Evolutionary conservation across 352 stramenopile genomes (phyloP), one percentile per base, ranked within the genome.

Genomic region (Phytopythium kandeliae): DNA sequence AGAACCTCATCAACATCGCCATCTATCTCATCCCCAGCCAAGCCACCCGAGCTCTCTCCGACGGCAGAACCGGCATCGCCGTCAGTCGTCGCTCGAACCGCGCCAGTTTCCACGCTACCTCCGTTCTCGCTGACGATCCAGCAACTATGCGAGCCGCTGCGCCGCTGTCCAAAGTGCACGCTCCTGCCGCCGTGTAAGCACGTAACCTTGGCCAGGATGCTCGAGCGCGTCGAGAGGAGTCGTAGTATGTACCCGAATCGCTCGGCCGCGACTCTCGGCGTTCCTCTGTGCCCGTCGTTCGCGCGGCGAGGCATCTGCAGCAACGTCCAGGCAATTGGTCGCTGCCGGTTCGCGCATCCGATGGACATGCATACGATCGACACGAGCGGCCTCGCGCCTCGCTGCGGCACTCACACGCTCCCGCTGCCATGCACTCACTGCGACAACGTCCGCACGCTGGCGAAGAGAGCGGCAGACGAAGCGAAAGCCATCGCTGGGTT

Each of bases 131-230:
- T 92, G 4, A 85, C 73, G 5, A 77, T 92, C 31, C 17, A 80
- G 24, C 57, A 58, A 15, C 78, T 92, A 67, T 84, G 52, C 19
- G 63, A 76, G 28, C 80, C 75, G 1, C 59, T 88, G 10, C 72
- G 74, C 4, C 65, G 80, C 1, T 92, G 78, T 40, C 67, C 58
- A 6, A 71, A 84, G 28, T 92, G 80, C 43, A 92, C 78, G 34
- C 56, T 92, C 10, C 5, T 80, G 11, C 80, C 80, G 2, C 80
- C 78, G 11, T 92, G 80, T 34, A 56, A 61, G 0, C 80, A 92
- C 28, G 46, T 85, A 8, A 57, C 78, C 1, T 30, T 87, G 3
- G 51, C 76, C 25, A 67, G 69, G 54, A 48, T 92, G 15, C 57
- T 69, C 26, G 65, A 78, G 35, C 69, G 66, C 37, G 50, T 86